Evolutionary conservation across 352 stramenopile genomes (phyloP), one percentile per base, ranked within the genome.

Genomic region (Hyaloperonospora brassicae): DNA sequence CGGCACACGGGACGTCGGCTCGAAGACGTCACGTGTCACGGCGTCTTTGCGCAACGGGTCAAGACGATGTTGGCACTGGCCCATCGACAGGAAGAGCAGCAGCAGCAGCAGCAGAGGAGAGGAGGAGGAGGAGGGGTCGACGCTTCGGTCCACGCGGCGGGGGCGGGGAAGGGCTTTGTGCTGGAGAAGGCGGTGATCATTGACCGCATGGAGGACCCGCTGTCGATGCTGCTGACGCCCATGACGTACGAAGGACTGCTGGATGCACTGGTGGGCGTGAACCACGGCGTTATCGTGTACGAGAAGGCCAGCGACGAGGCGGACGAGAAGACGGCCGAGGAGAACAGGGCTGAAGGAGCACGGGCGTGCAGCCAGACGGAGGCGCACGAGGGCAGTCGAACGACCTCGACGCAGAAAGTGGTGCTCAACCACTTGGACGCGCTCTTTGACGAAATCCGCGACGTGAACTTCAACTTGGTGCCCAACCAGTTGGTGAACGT

Each of bases 231-330:
- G 52, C 59, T 90, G 24, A 89, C 79, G 22, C 82, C 82, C 21
- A 87, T 93, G 78, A 87, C 77, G 58, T 93, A 93, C 55, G 82
- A 93, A 66, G 82, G 79, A 1, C 54, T 93, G 35, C 50, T 93
- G 41, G 79, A 93, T 53, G 72, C 77, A 11, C 62, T 89, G 1
- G 57, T 93, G 10, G 77, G 76, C 6, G 69, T 90, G 14, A 84
- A 90, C 45, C 79, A 93, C 42, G 72, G 82, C 14, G 70, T 88
- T 21, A 68, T 93, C 14, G 73, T 56, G 36, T 86, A 86, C 55
- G 64, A 83, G 22, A 76, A 69, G 24, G 68, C 61, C 44, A 52
- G 59, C 14, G 56, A 73, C 24, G 59, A 59, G 9, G 49, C 51
- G 25, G 61, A 73, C 10, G 61, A 73, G 8, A 41, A 73, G 8